Evolutionary conservation across 2,329 filamentous ascomycete genomes (phyloP).

Genomic region (Trichoderma polysporum): DNA sequence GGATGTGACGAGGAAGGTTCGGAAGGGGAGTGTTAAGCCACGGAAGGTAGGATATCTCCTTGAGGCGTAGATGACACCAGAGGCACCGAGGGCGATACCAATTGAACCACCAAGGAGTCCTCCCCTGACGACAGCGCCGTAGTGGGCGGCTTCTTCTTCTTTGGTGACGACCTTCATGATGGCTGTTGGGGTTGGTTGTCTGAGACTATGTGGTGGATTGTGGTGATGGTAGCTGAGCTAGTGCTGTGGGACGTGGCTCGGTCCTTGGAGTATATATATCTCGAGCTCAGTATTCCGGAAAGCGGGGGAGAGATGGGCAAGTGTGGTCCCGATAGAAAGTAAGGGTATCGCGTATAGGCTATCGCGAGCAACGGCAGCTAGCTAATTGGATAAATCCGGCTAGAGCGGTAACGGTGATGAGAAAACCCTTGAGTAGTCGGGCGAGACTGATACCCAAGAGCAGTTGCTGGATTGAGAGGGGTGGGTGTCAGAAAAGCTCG

Average conservation of each 20-base stretch:
- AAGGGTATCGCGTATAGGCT: background rate
- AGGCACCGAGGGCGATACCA: conserved; percentile 66
- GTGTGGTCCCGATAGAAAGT: background rate
- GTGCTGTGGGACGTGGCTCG: background rate
- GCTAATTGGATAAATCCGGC: background rate
- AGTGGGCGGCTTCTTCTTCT: conserved; percentile 88
- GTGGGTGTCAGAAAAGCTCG: conserved; percentile 9
- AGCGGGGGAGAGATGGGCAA: background rate
- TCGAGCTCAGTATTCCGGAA: background rate
- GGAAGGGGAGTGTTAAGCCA: conserved; percentile 82
- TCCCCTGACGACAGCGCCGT: conserved; percentile 75
- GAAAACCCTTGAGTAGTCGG: background rate
- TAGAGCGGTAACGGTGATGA: conserved; percentile 3
- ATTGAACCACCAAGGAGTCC: conserved; percentile 70
- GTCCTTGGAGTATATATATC: background rate
- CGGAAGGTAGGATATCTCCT: conserved; percentile 76
- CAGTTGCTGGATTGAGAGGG: conserved; percentile 4
- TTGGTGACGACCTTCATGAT: conserved; percentile 94
- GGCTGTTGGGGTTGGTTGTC: conserved; percentile 21
- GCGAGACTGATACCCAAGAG: conserved; percentile 2
- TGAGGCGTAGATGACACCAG: conserved; percentile 66
- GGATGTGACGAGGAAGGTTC: conserved; percentile 84
- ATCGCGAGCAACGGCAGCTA: background rate
- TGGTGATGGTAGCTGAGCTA: conserved; percentile 1
- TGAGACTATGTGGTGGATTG: background rate